These are phyloP conservation scores for Cytospora piceicola DNA, from an alignment of 2,329 filamentous ascomycete genomes.

Conservation along the genomic window DNA sequence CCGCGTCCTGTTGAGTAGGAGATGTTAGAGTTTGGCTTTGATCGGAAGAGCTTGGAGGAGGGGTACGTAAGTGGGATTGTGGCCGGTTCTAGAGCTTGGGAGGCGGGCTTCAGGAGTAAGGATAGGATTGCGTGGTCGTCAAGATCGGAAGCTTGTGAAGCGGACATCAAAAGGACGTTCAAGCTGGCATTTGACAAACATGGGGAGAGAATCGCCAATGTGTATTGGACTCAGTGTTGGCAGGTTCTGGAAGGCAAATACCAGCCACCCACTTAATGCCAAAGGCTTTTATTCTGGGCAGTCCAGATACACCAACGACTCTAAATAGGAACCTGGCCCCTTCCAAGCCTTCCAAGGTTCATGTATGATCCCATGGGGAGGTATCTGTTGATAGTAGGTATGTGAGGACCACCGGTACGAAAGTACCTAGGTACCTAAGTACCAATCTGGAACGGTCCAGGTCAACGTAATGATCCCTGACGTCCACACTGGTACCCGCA, in stretches of 20 bases:
- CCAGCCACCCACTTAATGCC: neutral
- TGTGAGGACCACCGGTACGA: neutral
- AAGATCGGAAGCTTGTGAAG: slow-evolving; percentile 33
- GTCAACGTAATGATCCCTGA: too few relatives aligned
- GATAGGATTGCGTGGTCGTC: slow-evolving; percentile 32
- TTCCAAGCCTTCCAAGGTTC: too few relatives aligned
- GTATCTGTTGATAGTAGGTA: too few relatives aligned
- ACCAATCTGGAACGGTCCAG: neutral
- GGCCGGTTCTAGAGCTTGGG: slow-evolving; percentile 32
- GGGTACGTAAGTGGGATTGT: slow-evolving; percentile 32
- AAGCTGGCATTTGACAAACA: slow-evolving; percentile 31
- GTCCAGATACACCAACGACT: too few relatives aligned
- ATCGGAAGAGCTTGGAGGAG: slow-evolving; percentile 31
- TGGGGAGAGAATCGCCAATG: slow-evolving; percentile 23
- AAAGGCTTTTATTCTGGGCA: too few relatives aligned
- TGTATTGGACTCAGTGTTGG: slow-evolving; percentile 35
- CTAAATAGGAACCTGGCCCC: too few relatives aligned
- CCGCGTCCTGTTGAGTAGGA: slow-evolving; percentile 32
- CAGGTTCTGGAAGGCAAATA: slow-evolving; percentile 20
- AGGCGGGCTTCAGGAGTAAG: slow-evolving; percentile 34
- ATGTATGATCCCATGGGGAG: too few relatives aligned
- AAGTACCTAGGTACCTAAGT: neutral
- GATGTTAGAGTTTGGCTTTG: slow-evolving; percentile 35
- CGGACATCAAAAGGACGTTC: slow-evolving; percentile 31
- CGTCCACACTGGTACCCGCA: neutral